These are phyloP conservation scores for Erucastrum elatum DNA, from an alignment of 345 rosid species.

Conservation along the genomic window DNA sequence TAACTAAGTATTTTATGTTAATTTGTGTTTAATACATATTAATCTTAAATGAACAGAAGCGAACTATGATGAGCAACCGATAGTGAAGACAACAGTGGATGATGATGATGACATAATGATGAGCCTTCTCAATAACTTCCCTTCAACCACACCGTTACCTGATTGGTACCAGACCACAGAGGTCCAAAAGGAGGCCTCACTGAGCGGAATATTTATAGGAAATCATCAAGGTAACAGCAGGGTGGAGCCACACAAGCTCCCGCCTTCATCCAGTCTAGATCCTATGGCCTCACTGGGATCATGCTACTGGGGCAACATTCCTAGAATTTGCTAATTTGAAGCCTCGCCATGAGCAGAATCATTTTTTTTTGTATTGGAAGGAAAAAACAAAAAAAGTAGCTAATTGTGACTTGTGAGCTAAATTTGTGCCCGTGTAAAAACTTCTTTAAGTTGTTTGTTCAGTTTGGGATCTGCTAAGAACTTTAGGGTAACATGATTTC, in stretches of 20 bases:
- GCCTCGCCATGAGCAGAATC: background rate
- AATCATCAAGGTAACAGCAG: conserved; percentile 11
- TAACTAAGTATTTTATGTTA: background rate
- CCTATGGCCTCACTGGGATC: conserved; percentile 43
- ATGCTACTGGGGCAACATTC: conserved; percentile 63
- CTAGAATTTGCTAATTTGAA: conserved; percentile 49
- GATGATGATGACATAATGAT: conserved; percentile 55
- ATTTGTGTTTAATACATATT: background rate
- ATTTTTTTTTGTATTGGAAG: background rate
- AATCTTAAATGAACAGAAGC: conserved; percentile 30
- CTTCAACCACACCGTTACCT: conserved; percentile 58
- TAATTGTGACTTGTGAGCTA: conserved; percentile 36
- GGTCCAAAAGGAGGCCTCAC: conserved; percentile 20
- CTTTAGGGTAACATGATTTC: conserved; percentile 21
- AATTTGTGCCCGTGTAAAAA: conserved; percentile 14
- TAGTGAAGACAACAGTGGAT: conserved; percentile 48
- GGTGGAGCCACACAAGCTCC: conserved; percentile 17
- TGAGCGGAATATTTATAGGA: conserved; percentile 19
- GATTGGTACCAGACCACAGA: conserved; percentile 56
- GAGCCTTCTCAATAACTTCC: conserved; percentile 69
- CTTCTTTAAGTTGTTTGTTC: conserved; percentile 7
- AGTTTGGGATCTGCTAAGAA: conserved; percentile 29
- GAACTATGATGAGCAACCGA: conserved; percentile 43
- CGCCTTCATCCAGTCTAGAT: conserved; percentile 25
- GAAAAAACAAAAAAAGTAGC: background rate